A percentile compares a stretch with the other conserved stretches of the same genome.
Conservation (phyloP, 1,284 basidiomycete species). For the Boletus mariae region DNA sequence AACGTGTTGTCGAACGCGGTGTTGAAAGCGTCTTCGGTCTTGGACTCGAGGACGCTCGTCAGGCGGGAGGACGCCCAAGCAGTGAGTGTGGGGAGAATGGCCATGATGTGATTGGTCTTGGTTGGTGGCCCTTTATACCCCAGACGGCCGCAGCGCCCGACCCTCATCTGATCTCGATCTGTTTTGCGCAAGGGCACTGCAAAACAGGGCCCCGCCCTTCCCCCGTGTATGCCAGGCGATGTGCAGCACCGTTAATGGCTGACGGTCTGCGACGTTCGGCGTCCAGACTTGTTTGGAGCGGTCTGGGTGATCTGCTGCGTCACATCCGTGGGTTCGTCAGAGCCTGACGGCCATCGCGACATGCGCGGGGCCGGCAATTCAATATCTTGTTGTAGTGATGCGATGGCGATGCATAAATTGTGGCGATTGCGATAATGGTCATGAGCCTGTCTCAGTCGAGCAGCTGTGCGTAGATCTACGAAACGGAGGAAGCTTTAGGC, state of each 20-base stretch:
- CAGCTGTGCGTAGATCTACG: too few species aligned
- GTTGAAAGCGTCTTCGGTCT: slow-evolving; percentile 30
- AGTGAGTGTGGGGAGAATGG: slow-evolving; percentile 36
- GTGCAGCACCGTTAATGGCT: not conserved
- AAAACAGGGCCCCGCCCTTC: too few species aligned
- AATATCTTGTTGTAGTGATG: too few species aligned
- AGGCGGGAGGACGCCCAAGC: slow-evolving; percentile 35
- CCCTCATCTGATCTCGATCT: not conserved
- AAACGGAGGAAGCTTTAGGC: too few species aligned
- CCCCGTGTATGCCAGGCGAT: too few species aligned
- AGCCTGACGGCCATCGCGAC: too few species aligned
- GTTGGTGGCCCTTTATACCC: not conserved
- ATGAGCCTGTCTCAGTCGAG: too few species aligned
- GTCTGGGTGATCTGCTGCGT: too few species aligned
- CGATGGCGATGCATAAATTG: too few species aligned
- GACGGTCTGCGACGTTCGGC: not conserved
- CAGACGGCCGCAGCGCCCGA: not conserved
- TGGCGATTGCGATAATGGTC: too few species aligned
- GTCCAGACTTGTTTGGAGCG: not conserved
- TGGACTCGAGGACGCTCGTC: slow-evolving; percentile 34
- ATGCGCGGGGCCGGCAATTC: too few species aligned
- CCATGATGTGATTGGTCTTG: slow-evolving; percentile 15
- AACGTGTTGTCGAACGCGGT: slow-evolving; percentile 35
- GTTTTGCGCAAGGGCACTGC: not conserved
- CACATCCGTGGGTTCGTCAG: too few species aligned